Conservation (phyloP, 345 rosid genomes). For the Erodium maritimum region DNA sequence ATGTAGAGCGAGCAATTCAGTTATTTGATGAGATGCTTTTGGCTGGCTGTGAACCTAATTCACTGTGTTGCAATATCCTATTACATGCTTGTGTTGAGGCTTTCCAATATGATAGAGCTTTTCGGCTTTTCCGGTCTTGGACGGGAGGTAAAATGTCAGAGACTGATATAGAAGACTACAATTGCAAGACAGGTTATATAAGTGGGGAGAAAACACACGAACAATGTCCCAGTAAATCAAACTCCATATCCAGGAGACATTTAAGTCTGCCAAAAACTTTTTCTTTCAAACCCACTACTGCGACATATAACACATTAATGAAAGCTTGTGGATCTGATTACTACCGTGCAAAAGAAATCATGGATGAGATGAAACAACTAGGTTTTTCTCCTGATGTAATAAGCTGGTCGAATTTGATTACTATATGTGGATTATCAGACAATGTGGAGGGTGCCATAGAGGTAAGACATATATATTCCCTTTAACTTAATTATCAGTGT, state of each 20-base stretch:
- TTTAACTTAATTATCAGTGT: neutral
- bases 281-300: conserved; percentile 52
- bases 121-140: conserved; percentile 72
- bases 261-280: conserved; percentile 32
- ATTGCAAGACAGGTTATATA: conserved; percentile 1
- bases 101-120: conserved; percentile 82
- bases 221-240: conserved; percentile 1
- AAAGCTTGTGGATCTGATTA: conserved; percentile 78
- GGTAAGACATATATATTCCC: conserved; percentile 28
- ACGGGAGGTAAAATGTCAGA: conserved; percentile 29
- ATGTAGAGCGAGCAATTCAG: conserved; percentile 66
- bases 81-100: conserved; percentile 89
- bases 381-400: conserved; percentile 69
- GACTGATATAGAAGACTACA: conserved; percentile 14
- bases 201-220: neutral
- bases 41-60: conserved; percentile 73
- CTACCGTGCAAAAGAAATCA: conserved; percentile 51
- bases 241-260: conserved; percentile 20
- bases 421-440: conserved; percentile 62
- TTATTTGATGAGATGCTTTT: conserved; percentile 75
- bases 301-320: conserved; percentile 70
- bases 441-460: conserved; percentile 61
- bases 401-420: conserved; percentile 84
- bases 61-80: conserved; percentile 76
- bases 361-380: conserved; percentile 67